Evolutionary conservation across 2,329 filamentous ascomycete species (phyloP), one percentile per base, ranked within the genome.

Genomic region (Trichoderma semiorbis): DNA sequence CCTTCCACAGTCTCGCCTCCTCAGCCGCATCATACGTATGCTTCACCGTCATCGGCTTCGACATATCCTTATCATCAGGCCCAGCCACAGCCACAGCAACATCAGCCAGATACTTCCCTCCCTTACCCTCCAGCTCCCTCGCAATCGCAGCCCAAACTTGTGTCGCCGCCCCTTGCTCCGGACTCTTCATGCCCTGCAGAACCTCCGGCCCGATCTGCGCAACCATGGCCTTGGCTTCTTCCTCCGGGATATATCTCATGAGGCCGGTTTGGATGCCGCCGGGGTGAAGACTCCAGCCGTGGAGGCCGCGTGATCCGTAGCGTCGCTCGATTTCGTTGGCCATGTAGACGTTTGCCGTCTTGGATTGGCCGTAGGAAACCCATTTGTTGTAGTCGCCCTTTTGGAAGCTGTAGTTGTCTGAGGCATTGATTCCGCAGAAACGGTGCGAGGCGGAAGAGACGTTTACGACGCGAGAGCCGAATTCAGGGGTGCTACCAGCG

Each of bases 291-390:
- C 64, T 70, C 21, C 57, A 8, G 1, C 79, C 84, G 68, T 85
- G 84, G 0, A 88, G 72, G 24, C 83, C 81, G 7, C 77, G 74
- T 1, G 77, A 57, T 6, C 82, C 84, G 73, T 85, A 87, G 0
- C 79, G 80, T 6, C 85, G 81, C 47, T 87, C 85, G 32, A 88
- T 80, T 69, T 85, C 80, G 74, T 84, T 86, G 24, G 85, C 83
- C 74, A 85, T 83, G 72, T 81, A 85, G 34, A 87, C 81, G 74
- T 85, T 86, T 18, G 86, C 85, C 2, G 81, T 81, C 75, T 88
- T 89, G 68, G 80, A 79, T 73, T 86, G 82, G 0, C 79, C 82
- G 74, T 88, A 88, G 1, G 83, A 79, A 3, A 71, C 65, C 74
- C 77, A 80, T 0, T 78, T 79, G 24, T 80, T 24, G 66, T 74